Conservation (phyloP, 495 filamentous ascomycete genomes). For the Lophiotrema nucula region DNA sequence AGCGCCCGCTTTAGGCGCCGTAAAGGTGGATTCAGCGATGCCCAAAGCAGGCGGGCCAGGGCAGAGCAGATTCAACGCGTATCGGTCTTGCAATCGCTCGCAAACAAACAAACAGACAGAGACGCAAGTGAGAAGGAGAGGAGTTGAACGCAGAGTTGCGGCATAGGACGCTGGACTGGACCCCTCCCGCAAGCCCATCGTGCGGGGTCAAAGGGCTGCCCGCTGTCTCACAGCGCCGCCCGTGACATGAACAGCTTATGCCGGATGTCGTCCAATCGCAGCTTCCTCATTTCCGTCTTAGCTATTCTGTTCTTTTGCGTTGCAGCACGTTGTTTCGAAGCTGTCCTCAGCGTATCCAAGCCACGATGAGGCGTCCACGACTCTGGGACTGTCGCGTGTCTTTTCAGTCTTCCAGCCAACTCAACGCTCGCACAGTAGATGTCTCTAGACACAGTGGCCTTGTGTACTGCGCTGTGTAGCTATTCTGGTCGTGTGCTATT, state of each 20-base stretch:
- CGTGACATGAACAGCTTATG: too few species aligned
- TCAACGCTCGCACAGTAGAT: neutral
- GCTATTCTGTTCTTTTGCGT: neutral
- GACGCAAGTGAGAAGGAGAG: neutral
- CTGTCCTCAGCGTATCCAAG: neutral
- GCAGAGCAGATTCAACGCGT: neutral
- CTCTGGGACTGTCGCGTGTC: neutral
- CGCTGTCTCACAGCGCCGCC: too few species aligned
- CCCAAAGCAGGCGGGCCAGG: neutral
- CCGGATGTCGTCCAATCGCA: too few species aligned
- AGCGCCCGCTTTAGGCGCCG: neutral
- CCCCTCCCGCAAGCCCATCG: too few species aligned
- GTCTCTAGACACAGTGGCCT: neutral
- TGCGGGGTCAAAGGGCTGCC: too few species aligned
- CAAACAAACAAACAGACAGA: neutral
- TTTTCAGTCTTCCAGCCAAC: too few species aligned
- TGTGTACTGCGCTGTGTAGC: neutral
- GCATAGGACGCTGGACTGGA: neutral
- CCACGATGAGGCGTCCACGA: neutral
- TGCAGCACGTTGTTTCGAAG: neutral
- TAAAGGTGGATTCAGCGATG: neutral
- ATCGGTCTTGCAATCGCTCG: neutral
- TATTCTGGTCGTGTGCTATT: neutral
- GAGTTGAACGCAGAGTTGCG: neutral
- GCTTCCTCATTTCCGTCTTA: neutral